A percentile compares a stretch with the other conserved stretches of the same genome.
Conservation (phyloP, 2,329 filamentous ascomycete species). For the Fusarium ramigenum region DNA sequence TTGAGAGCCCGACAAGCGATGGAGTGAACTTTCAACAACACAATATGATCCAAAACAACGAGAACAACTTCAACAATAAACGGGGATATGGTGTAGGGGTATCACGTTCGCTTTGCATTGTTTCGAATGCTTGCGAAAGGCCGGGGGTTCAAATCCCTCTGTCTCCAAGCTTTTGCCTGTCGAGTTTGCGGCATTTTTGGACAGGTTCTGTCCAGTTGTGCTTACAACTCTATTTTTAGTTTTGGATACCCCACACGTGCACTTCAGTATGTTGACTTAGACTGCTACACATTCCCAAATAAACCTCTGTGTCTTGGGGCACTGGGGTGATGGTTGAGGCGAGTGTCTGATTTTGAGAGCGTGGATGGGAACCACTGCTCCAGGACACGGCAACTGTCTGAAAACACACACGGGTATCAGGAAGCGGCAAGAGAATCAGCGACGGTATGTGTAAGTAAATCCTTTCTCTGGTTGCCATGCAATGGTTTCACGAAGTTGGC, state of each 20-base stretch:
- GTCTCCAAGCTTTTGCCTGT: conserved; percentile 35
- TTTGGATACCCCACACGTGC: not conserved
- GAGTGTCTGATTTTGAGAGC: not conserved
- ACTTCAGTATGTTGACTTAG: not conserved
- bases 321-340: not conserved
- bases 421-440: not conserved
- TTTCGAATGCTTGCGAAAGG: conserved; percentile 36
- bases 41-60: rapidly evolving
- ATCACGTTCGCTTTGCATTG: conserved; percentile 44
- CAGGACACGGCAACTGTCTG: not conserved
- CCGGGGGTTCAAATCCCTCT: conserved; percentile 45
- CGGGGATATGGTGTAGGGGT: conserved; percentile 45
- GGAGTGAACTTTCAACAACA: rapidly evolving
- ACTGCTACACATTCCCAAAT: too few species aligned
- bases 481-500: not conserved
- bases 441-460: not conserved
- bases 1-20: not conserved
- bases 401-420: too few species aligned
- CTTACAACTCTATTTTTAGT: not conserved
- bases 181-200: not conserved
- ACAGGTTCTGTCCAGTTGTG: not conserved
- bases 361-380: not conserved
- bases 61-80: rapidly evolving
- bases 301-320: not conserved
- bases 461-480: not conserved